phyloP scores from a whole-genome alignment of 192 early-diverging fungal species.

The Coemansia sp. region DNA sequence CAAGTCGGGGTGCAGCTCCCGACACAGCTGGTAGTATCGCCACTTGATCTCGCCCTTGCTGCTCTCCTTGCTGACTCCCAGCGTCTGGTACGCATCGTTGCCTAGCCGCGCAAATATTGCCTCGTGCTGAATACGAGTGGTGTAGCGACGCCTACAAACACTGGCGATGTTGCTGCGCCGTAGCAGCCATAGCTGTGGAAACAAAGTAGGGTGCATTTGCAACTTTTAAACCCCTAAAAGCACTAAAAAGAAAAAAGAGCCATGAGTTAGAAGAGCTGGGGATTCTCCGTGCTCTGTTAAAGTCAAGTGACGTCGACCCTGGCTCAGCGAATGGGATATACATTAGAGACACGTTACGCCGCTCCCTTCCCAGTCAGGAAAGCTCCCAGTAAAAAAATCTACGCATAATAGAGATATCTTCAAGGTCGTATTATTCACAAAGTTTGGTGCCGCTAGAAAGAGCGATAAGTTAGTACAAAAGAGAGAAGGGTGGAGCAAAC shows the following conservation, averaged over 20 bases:
- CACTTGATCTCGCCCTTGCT: constrained; percentile 24
- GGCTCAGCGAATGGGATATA: too few relatives aligned
- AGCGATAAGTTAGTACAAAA: constrained; percentile 3
- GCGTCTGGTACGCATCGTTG: constrained; percentile 19
- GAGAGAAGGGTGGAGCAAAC: not conserved
- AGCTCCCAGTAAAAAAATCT: too few relatives aligned
- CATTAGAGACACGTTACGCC: not conserved
- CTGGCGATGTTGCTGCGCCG: not conserved
- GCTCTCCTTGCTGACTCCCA: constrained; percentile 17
- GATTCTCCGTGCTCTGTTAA: too few relatives aligned
- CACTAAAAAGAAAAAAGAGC: not conserved
- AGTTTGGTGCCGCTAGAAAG: constrained; percentile 1
- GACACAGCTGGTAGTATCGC: constrained; percentile 40
- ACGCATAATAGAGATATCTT: too few relatives aligned
- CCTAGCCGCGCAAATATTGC: constrained; percentile 18
- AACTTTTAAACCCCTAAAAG: not conserved
- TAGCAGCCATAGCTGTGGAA: not conserved
- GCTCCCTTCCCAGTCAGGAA: too few relatives aligned
- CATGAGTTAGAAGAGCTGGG: too few relatives aligned
- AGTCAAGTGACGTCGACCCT: too few relatives aligned
- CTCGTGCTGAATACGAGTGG: not conserved
- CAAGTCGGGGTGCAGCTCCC: constrained; percentile 40
- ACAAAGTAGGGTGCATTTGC: not conserved
- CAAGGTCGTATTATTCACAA: not conserved
- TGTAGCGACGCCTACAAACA: not conserved